A percentile compares a stretch with the other conserved stretches of the same genome.
phyloP scores from a whole-genome alignment of 441 rosid species.

The Euphorbia celastroides region DNA sequence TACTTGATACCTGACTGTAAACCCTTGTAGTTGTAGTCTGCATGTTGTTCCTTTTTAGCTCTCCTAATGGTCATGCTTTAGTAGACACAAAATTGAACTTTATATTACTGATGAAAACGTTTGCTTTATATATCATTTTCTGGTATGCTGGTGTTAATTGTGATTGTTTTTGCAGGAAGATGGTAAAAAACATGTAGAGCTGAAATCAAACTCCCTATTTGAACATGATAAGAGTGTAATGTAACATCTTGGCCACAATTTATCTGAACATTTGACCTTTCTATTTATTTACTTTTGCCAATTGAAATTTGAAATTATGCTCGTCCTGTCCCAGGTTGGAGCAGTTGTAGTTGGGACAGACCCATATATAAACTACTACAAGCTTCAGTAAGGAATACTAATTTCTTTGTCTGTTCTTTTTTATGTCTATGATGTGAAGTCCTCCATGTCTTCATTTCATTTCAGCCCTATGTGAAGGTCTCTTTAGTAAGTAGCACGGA shows the following conservation, averaged over 20 bases:
- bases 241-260: conserved; percentile 24
- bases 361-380: conserved; percentile 74
- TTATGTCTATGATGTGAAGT: background rate
- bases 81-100: background rate
- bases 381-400: conserved; percentile 69
- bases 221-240: conserved; percentile 80
- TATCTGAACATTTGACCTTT: conserved; percentile 10
- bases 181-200: conserved; percentile 51
- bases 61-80: background rate
- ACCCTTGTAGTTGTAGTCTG: background rate
- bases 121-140: background rate
- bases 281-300: background rate
- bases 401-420: conserved; percentile 11
- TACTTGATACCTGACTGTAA: background rate
- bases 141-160: background rate
- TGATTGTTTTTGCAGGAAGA: conserved; percentile 53
- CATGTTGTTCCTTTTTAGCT: background rate
- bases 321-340: conserved; percentile 56
- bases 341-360: conserved; percentile 92
- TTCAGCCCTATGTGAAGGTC: background rate
- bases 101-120: background rate
- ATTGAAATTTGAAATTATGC: conserved; percentile 21
- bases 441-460: background rate
- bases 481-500: conserved; percentile 8
- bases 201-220: conserved; percentile 53